Evolutionary conservation across 495 filamentous ascomycete species (phyloP).

Genomic region (Cenococcum geophilum): DNA sequence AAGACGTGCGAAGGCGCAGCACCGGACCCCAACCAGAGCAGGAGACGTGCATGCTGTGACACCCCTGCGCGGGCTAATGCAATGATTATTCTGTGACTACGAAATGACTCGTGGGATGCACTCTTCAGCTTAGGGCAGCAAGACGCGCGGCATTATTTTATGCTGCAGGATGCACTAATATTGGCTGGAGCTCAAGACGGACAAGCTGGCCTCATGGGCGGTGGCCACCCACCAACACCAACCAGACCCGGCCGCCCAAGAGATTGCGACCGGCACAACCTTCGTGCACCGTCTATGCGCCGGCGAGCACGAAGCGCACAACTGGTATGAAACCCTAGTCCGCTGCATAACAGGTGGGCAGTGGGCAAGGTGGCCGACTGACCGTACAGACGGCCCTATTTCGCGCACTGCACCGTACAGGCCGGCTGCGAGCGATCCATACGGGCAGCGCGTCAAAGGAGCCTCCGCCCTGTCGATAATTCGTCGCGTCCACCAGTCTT

Average conservation of each 20-base stretch:
- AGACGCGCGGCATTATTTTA: constrained; percentile 33
- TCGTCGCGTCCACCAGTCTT: not conserved
- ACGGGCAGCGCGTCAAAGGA: not conserved
- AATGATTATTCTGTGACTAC: constrained; percentile 30
- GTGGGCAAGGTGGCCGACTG: not conserved
- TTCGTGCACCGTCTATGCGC: not conserved
- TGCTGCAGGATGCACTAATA: constrained; percentile 33
- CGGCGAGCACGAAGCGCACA: constrained; percentile 5
- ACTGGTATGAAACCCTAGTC: constrained; percentile 7
- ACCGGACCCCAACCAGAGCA: constrained; percentile 28
- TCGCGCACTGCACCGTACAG: not conserved
- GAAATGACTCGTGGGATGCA: constrained; percentile 30
- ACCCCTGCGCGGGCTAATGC: constrained; percentile 30
- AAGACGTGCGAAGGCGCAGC: constrained; percentile 30
- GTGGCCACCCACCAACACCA: not conserved
- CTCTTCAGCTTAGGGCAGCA: constrained; percentile 28
- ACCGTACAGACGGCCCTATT: not conserved
- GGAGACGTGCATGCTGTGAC: constrained; percentile 23
- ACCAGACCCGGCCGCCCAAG: not conserved
- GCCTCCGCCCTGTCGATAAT: not conserved
- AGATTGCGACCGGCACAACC: constrained; percentile 13
- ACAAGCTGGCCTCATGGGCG: not conserved
- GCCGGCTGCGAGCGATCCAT: not conserved
- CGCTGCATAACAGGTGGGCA: not conserved
- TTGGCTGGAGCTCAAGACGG: constrained; percentile 9